phyloP scores from a whole-genome alignment of 331 rosid genomes.

The Stylosanthes scabra region DNA sequence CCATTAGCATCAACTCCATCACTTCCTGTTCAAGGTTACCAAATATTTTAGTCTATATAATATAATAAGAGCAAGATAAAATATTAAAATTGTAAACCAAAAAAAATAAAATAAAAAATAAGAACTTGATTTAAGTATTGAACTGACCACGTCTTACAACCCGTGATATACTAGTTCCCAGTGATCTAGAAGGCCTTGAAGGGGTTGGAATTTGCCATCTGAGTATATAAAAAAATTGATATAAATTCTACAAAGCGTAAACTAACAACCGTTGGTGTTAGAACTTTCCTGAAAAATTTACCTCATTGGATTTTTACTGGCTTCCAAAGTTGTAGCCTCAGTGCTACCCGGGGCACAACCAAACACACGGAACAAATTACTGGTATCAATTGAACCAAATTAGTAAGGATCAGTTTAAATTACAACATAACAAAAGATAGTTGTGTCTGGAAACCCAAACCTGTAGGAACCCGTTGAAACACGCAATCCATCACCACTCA shows the following conservation, averaged over 20 bases:
- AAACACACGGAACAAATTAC: constrained; percentile 97
- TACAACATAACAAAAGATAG: constrained; percentile 30
- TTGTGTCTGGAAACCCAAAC: constrained; percentile 45
- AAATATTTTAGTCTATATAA: neutral
- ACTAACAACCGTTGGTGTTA: neutral
- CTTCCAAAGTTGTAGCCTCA: constrained; percentile 90
- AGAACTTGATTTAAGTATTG: constrained; percentile 14
- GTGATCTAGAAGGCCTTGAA: constrained; percentile 91
- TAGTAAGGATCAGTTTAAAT: constrained; percentile 30
- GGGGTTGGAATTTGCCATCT: constrained; percentile 98
- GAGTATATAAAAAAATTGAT: constrained; percentile 26
- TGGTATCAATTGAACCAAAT: constrained; percentile 53
- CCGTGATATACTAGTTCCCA: constrained; percentile 92
- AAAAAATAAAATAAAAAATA: neutral
- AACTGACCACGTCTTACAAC: constrained; percentile 89
- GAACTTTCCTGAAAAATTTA: constrained; percentile 36
- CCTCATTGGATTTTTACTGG: constrained; percentile 99
- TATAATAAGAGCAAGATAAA: constrained; percentile 2
- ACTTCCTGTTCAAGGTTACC: constrained; percentile 66
- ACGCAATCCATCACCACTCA: constrained; percentile 91
- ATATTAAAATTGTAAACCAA: constrained; percentile 15
- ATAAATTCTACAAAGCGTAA: constrained; percentile 11
- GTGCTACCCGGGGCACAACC: constrained; percentile 76
- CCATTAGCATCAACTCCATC: constrained; percentile 96
- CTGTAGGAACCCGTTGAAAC: constrained; percentile 98